Evolutionary conservation across 2,329 filamentous ascomycete species (phyloP).

Genomic region (Calonectria hongkongensis): DNA sequence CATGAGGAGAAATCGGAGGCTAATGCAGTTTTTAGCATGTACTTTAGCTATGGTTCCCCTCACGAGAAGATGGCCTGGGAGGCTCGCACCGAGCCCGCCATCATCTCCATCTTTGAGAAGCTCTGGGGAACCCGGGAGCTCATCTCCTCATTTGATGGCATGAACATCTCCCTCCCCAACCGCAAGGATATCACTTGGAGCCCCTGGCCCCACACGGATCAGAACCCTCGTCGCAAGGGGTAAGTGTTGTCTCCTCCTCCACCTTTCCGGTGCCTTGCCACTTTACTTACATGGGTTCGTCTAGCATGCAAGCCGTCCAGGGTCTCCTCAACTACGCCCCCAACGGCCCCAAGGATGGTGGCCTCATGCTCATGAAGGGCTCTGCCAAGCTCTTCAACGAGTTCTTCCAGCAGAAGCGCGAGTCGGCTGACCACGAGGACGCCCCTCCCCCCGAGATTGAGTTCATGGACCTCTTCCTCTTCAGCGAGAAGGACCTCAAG

Average conservation of each 20-base stretch:
- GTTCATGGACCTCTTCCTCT: slow-evolving; percentile 58
- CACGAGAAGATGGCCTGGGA: slow-evolving; percentile 71
- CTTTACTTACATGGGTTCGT: not conserved
- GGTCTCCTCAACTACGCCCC: slow-evolving; percentile 67
- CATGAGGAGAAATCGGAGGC: not conserved
- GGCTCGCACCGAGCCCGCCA: slow-evolving; percentile 68
- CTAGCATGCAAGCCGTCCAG: slow-evolving; percentile 67
- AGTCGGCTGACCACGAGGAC: slow-evolving; percentile 56
- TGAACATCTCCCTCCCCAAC: slow-evolving; percentile 64
- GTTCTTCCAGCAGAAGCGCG: slow-evolving; percentile 59
- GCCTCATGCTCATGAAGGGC: slow-evolving; percentile 57
- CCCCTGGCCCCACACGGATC: slow-evolving; percentile 51
- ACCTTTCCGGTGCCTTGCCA: not conserved
- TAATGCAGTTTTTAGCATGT: slow-evolving; percentile 62
- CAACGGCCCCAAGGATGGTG: slow-evolving; percentile 59
- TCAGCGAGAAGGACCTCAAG: slow-evolving; percentile 58
- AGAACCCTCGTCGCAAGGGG: slow-evolving; percentile 58
- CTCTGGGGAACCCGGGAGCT: slow-evolving; percentile 67
- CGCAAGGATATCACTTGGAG: slow-evolving; percentile 57
- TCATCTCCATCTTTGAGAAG: slow-evolving; percentile 67
- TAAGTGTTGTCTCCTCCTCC: slow-evolving; percentile 23
- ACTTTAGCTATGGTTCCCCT: slow-evolving; percentile 65
- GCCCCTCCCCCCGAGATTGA: slow-evolving; percentile 59
- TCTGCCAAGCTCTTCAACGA: slow-evolving; percentile 56
- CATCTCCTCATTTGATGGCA: slow-evolving; percentile 66